These are phyloP conservation scores for Colletotrichum higginsianum DNA, from an alignment of 2,329 filamentous ascomycete genomes.

Conservation along the genomic window DNA sequence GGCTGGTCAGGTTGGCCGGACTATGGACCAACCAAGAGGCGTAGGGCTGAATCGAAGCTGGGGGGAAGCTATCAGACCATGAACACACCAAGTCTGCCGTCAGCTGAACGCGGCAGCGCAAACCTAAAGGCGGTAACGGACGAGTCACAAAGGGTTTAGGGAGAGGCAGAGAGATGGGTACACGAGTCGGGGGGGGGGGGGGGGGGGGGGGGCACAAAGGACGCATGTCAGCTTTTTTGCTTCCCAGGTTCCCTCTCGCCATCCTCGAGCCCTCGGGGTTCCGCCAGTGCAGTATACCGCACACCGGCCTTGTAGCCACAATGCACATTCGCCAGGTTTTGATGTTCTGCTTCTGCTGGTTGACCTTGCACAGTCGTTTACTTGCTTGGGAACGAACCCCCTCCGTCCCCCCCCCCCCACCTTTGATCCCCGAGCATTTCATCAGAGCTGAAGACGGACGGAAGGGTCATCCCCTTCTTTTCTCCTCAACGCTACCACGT, in stretches of 20 bases:
- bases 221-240: constrained; percentile 20
- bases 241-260: background rate
- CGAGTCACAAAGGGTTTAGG: background rate
- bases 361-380: background rate
- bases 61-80: background rate
- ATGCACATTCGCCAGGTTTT: constrained; percentile 3
- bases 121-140: background rate
- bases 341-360: background rate
- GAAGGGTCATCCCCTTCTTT: background rate
- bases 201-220: background rate
- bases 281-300: constrained; percentile 1
- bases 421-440: background rate
- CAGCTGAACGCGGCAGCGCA: constrained; percentile 13
- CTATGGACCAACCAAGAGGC: background rate
- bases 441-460: background rate
- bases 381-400: no score
- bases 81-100: background rate
- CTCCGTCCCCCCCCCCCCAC: no score
- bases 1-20: background rate
- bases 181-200: background rate
- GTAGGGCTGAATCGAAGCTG: constrained; percentile 35
- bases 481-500: background rate
- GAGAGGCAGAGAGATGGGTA: background rate
- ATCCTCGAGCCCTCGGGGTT: background rate
- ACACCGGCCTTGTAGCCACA: constrained; percentile 11